Conservation (phyloP, 1,139 yeast genomes). For the Pichia sp. region DNA sequence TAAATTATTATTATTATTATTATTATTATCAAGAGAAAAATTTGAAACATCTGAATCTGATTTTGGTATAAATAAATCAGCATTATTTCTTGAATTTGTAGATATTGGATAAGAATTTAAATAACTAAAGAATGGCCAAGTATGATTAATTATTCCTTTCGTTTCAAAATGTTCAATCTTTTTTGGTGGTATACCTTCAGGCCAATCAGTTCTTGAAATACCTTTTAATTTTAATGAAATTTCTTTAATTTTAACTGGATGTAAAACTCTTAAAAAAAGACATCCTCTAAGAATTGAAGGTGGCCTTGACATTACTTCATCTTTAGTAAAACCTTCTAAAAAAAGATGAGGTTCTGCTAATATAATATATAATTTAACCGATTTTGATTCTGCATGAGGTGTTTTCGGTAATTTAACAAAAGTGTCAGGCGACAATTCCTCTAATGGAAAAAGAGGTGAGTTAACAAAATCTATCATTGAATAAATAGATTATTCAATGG, state of each 20-base stretch:
- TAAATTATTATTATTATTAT: neutral
- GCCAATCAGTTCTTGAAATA: constrained; percentile 86
- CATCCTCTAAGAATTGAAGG: constrained; percentile 86
- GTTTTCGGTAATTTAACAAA: constrained; percentile 44
- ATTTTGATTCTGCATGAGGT: constrained; percentile 42
- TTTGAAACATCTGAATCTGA: constrained; percentile 27
- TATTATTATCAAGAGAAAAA: constrained; percentile 30
- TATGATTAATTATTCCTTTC: constrained; percentile 64
- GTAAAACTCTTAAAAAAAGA: constrained; percentile 60
- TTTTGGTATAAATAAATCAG: constrained; percentile 42
- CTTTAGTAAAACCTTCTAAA: constrained; percentile 71
- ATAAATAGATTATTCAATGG: neutral
- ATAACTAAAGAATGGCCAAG: constrained; percentile 81
- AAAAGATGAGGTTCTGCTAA: constrained; percentile 78
- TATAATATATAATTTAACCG: constrained; percentile 47
- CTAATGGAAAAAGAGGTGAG: constrained; percentile 31
- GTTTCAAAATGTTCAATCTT: constrained; percentile 58
- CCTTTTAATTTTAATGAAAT: constrained; percentile 70
- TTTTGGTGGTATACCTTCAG: constrained; percentile 96
- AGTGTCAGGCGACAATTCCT: constrained; percentile 29
- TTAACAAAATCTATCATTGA: constrained; percentile 16
- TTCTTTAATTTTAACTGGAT: constrained; percentile 68
- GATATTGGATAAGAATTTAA: constrained; percentile 20
- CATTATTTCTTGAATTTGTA: constrained; percentile 46
- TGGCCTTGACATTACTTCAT: constrained; percentile 62